Percentiles rank a stretch among this genome's conserved stretches.
Conservation (phyloP, 768 basidiomycete genomes). For the Pholiota conissans region DNA sequence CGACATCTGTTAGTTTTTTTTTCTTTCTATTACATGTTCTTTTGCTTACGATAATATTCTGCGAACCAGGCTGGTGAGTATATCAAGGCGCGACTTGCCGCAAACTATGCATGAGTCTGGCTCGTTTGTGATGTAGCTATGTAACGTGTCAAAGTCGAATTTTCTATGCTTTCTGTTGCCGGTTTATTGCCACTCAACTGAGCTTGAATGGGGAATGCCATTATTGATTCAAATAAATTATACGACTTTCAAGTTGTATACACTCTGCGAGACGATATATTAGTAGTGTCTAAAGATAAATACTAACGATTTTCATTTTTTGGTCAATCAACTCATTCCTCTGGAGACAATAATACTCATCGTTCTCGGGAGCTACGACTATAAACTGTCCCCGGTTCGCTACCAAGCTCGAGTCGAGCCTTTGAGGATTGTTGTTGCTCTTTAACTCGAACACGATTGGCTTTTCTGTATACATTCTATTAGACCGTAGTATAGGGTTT, state of each 20-base stretch:
- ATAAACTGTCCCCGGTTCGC: too few species aligned
- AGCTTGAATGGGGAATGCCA: too few species aligned
- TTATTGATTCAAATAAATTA: too few species aligned
- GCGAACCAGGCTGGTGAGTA: constrained; percentile 37
- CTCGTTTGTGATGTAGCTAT: too few species aligned
- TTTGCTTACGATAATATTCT: neutral
- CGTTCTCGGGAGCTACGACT: neutral
- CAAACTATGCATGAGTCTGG: constrained; percentile 33
- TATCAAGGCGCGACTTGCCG: constrained; percentile 37
- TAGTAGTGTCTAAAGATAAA: neutral
- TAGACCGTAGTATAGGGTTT: neutral
- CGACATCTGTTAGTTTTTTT: constrained; percentile 35
- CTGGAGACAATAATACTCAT: neutral
- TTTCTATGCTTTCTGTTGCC: too few species aligned
- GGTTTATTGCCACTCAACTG: too few species aligned
- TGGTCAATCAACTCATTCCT: neutral
- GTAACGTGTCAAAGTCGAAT: too few species aligned
- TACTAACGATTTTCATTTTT: neutral
- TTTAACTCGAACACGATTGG: neutral
- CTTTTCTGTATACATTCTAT: neutral
- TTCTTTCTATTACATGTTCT: neutral
- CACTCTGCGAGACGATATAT: too few species aligned
- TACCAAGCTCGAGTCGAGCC: neutral
- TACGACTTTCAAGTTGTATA: too few species aligned
- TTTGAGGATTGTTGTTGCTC: neutral